Evolutionary conservation across 768 basidiomycete species (phyloP), one percentile per base, ranked within the genome.

Genomic region (Calocybe gangraenosa): DNA sequence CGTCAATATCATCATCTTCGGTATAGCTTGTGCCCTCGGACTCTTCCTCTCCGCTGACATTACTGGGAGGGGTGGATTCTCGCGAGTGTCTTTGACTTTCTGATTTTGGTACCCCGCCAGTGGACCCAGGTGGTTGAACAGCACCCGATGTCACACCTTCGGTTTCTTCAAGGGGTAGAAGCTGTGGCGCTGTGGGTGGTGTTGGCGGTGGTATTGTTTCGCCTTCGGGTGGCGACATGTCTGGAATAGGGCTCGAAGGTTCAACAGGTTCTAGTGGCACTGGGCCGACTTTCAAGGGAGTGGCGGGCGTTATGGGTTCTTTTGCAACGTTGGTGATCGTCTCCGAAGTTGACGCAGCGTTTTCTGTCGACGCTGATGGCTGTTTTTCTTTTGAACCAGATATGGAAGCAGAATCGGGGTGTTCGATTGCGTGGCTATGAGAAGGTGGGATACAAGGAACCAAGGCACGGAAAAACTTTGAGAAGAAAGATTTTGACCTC

Each of bases 91-190:
- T 49, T 49, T 64, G 64, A 53, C 62, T 62, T 23, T 65, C 48
- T 13, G 31, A 10, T n/a, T 35, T 57, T 14, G 51, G 56, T 8
- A 62, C 55, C 22, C 66, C 67, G 19, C 78, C 87, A 38, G 78
- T 86, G 19, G 91, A 89, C 23, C 92, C 92, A 11, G 94, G 92
- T 2, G 92, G 78, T 57, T 93, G 89, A 18, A 95, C 93, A 35
- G 90, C 89, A 23, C 91, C 87, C n/a, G 90, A 92, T 8, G 87
- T 89, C 52, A 96, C 71, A 11, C 88, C 92, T 49, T 84, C 91
- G 6, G 92, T 91, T 66, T 93, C 92, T 7, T 82, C 78, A 19
- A 72, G 68, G 6, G 89, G 75, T 45, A 66, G 48, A 60, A 56
- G 52, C 66, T 66, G 65, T 55, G 48, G 62, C 17, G 55, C 61